Evolutionary conservation across 495 filamentous ascomycete genomes (phyloP), one percentile per base, ranked within the genome.

Genomic region (Baudoinia panamericana): DNA sequence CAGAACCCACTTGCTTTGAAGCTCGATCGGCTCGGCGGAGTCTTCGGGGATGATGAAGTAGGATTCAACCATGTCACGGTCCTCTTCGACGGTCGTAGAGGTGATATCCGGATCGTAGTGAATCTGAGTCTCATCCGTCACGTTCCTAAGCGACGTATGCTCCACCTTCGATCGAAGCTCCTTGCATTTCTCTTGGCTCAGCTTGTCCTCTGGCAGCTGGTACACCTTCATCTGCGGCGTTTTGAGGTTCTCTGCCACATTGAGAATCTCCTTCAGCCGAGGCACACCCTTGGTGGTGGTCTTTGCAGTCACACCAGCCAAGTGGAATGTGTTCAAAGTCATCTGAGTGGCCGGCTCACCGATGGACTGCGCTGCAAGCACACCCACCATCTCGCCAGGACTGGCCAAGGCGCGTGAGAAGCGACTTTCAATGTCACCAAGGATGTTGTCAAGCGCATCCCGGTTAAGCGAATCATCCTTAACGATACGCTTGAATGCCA

Each of bases 311-410:
- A 97, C 85, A 92, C 90, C 90, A 61, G 90, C 85, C 63, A 99
- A 96, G 72, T 99, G 90, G 78, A 99, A 99, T 20, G 90, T 99
- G 63, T 99, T 99, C 33, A 99, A 62, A 0, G 90, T 99, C 90
- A 99, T 99, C 65, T 99, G 90, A 1, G 90, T 99, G 30, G 90
- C 90, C 15, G 90, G 90, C 60, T 99, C 90, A 67, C 90, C 90
- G 60, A 99, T 96, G 19, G 87, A 95, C 63, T 99, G 90, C 9
- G 90, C 90, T 40, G 90, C 90, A 54, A 99, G 71, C 23, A 96
- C 92, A 59, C 90, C 90, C 39, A 96, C 92, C 90, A 99, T 99
- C 60, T 99, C 90, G 50, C 90, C 90, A 23, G 90, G 84, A 46
- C 74, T 78, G 25, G 92, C 90, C 40, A 73, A 68, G 30, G 92